Base-by-base conservation (phyloP, 2,329 filamentous ascomycete genomes). In the Podosphaera xanthii region DNA sequence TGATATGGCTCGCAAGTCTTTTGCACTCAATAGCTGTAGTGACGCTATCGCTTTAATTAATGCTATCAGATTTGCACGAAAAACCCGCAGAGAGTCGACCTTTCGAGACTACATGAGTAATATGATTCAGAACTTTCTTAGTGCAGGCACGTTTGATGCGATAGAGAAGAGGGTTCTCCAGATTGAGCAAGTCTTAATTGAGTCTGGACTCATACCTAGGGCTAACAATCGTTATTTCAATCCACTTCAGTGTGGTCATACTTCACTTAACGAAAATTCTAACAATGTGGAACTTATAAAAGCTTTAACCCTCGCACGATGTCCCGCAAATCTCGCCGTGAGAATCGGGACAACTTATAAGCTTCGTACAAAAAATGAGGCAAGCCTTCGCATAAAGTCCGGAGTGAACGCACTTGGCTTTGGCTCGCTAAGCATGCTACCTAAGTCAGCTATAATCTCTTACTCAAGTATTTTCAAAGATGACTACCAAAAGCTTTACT, bases 11-110 rank as follows among this genome's bases (percentile, higher is more conserved):
- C 40, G 44, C 9, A 9, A 9, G 10, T 34, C 10, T 4, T 58
- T 48, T 38, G 57, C 31, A 10, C 4, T 2, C n/a, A 34, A 35
- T 38, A 58, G 12, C 2, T 14, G 22, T 34, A 58, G 57, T 58
- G 57, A 58, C 50, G 22, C 14, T 2, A 38, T 50, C 7, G 44
- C 57, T 30, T 14, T 35, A 10, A 36, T 58, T 8, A 58, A 50
- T 3, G 57, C 57, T 31, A 49, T 49, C 30, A 42, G 46, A 22
- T 5, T 33, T 14, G 42, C 40, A 35, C 42, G 44, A 36, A 82
- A 69, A 10, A 31, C 35, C 7, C 33, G 52, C 22, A 38, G 31
- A 55, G 38, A 5, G 14, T 22, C n/a, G 31, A 35, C 4, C 22
- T 31, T 14, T 6, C 35, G n/a, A n/a, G 52, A 55, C 12, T 55